Percentiles rank a stretch among this genome's conserved stretches.
Evolutionary conservation across 805 yeast genomes (phyloP).

Genomic region (Metschnikowia hibisci): DNA sequence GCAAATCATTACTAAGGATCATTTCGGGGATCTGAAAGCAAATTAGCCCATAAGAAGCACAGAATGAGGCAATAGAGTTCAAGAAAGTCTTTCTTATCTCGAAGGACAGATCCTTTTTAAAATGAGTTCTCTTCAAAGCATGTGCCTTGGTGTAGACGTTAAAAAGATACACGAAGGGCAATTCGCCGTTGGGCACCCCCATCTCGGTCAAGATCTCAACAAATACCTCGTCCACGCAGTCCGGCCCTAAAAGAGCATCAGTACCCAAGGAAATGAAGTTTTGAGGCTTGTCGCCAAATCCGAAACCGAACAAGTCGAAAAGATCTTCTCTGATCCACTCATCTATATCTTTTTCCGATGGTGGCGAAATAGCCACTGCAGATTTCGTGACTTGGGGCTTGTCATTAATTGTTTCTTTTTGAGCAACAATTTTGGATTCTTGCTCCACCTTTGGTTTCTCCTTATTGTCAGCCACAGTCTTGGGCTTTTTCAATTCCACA

Average conservation of each 20-base stretch:
- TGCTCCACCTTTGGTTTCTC: not conserved
- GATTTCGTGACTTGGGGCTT: not conserved
- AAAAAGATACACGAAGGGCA: constrained; percentile 48
- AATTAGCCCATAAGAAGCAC: constrained; percentile 63
- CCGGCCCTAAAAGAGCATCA: constrained; percentile 21
- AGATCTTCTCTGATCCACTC: constrained; percentile 42
- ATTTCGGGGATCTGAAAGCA: constrained; percentile 67
- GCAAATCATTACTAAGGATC: constrained; percentile 42
- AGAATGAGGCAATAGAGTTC: constrained; percentile 45
- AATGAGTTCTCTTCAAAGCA: constrained; percentile 40
- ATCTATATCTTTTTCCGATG: constrained; percentile 23
- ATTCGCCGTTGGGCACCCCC: constrained; percentile 38
- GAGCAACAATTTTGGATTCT: not conserved
- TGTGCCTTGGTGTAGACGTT: constrained; percentile 42
- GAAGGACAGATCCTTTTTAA: constrained; percentile 37
- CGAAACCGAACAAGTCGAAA: constrained; percentile 29
- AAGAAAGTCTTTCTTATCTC: constrained; percentile 38
- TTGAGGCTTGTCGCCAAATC: constrained; percentile 24
- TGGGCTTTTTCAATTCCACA: constrained; percentile 2
- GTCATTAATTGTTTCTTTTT: not conserved
- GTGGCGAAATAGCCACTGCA: not conserved
- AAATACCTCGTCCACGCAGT: constrained; percentile 47
- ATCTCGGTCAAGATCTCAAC: constrained; percentile 54
- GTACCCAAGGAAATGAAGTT: constrained; percentile 22
- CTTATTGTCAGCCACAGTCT: not conserved